Evolutionary conservation across 495 filamentous ascomycete genomes (phyloP).

Genomic region (Penicillium roqueforti): DNA sequence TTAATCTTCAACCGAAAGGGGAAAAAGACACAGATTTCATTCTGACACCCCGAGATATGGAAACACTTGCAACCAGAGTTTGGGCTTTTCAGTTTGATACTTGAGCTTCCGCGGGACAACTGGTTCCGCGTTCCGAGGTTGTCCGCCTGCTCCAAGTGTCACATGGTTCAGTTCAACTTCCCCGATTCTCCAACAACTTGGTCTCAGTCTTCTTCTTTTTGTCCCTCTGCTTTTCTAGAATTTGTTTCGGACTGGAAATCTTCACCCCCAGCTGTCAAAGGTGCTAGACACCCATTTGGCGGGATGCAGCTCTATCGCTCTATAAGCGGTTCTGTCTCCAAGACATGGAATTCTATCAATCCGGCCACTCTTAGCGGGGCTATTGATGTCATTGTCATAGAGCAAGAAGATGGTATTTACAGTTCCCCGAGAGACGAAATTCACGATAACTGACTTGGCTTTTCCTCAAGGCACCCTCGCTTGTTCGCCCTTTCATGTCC

Average conservation of each 20-base stretch:
- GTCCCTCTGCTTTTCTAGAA: slow-evolving; percentile 1
- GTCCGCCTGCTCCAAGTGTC: too few relatives aligned
- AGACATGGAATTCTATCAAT: slow-evolving; percentile 99
- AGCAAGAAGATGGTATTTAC: slow-evolving; percentile 80
- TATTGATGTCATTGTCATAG: slow-evolving; percentile 98
- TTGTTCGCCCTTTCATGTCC: slow-evolving; percentile 97
- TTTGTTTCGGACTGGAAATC: slow-evolving; percentile 6
- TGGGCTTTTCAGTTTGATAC: too few relatives aligned
- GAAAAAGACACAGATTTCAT: too few relatives aligned
- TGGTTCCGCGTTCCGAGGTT: too few relatives aligned
- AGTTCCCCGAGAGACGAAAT: neutral
- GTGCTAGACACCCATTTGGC: slow-evolving; percentile 20
- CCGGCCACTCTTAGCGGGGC: slow-evolving; percentile 94
- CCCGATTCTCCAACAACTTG: slow-evolving; percentile 22
- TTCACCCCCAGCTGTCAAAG: slow-evolving; percentile 13
- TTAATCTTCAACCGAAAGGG: too few relatives aligned
- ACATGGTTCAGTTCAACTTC: slow-evolving; percentile 40
- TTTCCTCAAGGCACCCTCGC: slow-evolving; percentile 55
- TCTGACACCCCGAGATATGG: too few relatives aligned
- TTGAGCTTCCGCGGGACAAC: too few relatives aligned
- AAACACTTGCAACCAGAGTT: too few relatives aligned
- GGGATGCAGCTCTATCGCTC: slow-evolving; percentile 97
- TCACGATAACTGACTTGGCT: slow-evolving; percentile 3
- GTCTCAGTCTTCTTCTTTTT: slow-evolving; percentile 12
- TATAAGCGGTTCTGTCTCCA: slow-evolving; percentile 91